Percentiles rank a stretch among this genome's conserved stretches.
These are phyloP conservation scores for Populus tomentosa DNA, from an alignment of 441 rosid species.

Conservation along the genomic window DNA sequence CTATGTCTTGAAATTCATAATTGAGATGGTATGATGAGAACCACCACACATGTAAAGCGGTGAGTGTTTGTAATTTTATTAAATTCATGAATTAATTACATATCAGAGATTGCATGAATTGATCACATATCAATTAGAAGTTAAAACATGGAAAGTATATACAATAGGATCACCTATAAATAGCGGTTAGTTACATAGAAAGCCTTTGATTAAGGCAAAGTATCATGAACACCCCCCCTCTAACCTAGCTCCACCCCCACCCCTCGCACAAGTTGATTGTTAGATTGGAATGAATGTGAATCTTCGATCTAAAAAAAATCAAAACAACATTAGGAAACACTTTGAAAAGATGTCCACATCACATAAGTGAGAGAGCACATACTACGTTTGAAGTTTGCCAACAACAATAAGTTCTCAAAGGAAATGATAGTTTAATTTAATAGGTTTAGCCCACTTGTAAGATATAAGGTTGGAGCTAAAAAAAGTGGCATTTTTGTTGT, in stretches of 20 bases:
- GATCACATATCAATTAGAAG: too few relatives aligned
- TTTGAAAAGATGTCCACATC: neutral
- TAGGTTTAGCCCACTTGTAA: rapidly evolving
- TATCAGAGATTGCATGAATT: too few relatives aligned
- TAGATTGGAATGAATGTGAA: neutral
- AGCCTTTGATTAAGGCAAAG: too few relatives aligned
- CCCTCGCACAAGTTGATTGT: neutral
- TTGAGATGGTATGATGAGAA: neutral
- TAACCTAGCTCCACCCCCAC: too few relatives aligned
- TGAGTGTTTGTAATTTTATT: too few relatives aligned
- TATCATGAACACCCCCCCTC: neutral
- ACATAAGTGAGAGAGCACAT: neutral
- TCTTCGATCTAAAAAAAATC: too few relatives aligned
- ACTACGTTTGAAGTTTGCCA: neutral
- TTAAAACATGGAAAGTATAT: too few relatives aligned
- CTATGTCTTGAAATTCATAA: neutral
- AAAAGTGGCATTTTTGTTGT: neutral
- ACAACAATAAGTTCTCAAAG: neutral
- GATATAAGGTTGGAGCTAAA: neutral
- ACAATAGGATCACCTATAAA: too few relatives aligned
- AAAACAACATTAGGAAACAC: too few relatives aligned
- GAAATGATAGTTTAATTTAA: neutral
- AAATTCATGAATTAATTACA: too few relatives aligned
- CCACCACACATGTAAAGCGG: neutral
- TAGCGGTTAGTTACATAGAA: too few relatives aligned